These are phyloP conservation scores for Hypoxylon sp. DNA, from an alignment of 2,329 filamentous ascomycete genomes.

Conservation along the genomic window DNA sequence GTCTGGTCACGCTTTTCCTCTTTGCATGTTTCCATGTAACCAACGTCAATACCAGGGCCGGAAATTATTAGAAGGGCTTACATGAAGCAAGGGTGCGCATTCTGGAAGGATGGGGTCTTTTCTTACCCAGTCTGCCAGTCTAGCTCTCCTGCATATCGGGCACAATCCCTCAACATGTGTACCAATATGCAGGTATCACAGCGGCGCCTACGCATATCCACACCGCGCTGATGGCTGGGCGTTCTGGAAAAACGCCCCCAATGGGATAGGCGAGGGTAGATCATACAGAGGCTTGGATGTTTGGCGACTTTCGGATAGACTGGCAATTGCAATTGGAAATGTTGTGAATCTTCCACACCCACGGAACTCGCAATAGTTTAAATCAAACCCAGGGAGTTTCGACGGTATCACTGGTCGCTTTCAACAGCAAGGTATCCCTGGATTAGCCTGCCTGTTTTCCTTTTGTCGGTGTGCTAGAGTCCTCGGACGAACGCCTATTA, in stretches of 20 bases:
- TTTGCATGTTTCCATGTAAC: constrained; percentile 1
- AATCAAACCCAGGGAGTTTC: constrained; percentile 26
- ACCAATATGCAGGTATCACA: constrained; percentile 40
- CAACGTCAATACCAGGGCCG: constrained; percentile 10
- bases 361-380: not conserved
- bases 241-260: constrained; percentile 36
- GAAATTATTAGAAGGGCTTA: constrained; percentile 21
- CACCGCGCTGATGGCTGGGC: constrained; percentile 17
- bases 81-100: constrained; percentile 7
- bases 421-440: constrained; percentile 13
- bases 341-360: not conserved
- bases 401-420: constrained; percentile 25
- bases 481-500: constrained; percentile 1
- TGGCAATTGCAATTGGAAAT: not conserved
- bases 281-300: constrained; percentile 8
- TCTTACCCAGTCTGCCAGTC: too few species aligned
- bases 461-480: constrained; percentile 23
- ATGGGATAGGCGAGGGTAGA: constrained; percentile 28
- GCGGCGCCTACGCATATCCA: constrained; percentile 49
- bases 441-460: constrained; percentile 5
- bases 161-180: constrained; percentile 3
- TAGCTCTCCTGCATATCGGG: constrained; percentile 10
- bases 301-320: not conserved
- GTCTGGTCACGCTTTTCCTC: not conserved
- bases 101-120: constrained; percentile 12